Evolutionary conservation across 495 filamentous ascomycete genomes (phyloP).

Genomic region (Penicillium antarcticum): DNA sequence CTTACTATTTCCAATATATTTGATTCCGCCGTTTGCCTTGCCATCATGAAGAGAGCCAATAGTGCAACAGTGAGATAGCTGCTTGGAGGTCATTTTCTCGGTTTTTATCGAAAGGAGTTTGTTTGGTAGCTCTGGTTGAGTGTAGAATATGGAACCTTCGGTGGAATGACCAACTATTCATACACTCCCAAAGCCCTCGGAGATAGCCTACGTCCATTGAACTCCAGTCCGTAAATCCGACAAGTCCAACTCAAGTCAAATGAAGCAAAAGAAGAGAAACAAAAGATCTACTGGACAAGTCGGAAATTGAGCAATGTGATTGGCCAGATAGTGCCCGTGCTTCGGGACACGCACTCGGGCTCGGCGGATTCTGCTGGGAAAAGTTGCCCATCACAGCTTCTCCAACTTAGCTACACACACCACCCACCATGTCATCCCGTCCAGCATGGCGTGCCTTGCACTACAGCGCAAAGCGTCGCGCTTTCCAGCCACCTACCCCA

Average conservation of each 20-base stretch:
- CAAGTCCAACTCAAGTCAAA: too few species aligned
- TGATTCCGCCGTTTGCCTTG: slow-evolving; percentile 17
- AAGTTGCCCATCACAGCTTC: slow-evolving; percentile 17
- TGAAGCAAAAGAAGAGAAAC: too few species aligned
- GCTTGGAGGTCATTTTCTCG: slow-evolving; percentile 4
- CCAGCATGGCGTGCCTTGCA: slow-evolving; percentile 39
- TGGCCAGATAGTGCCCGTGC: slow-evolving; percentile 2
- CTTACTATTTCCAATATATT: slow-evolving; percentile 14
- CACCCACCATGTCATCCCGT: slow-evolving; percentile 25
- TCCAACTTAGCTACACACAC: background rate
- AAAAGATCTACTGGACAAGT: background rate
- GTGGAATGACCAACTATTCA: too few species aligned
- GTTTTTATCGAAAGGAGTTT: background rate
- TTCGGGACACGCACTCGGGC: slow-evolving; percentile 10
- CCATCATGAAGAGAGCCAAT: slow-evolving; percentile 21
- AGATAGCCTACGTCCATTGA: too few species aligned
- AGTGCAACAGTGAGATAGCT: slow-evolving; percentile 10
- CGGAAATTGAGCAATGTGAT: slow-evolving; percentile 11
- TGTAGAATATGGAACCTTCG: too few species aligned
- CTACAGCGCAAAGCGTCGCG: slow-evolving; percentile 27
- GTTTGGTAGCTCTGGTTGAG: too few species aligned
- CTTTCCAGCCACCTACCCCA: slow-evolving; percentile 24
- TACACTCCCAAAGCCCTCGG: too few species aligned
- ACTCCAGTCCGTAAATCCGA: too few species aligned
- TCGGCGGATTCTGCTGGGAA: slow-evolving; percentile 12